Base-by-base conservation (phyloP, 306 rosid species). In the Acacia melanoxylon region DNA sequence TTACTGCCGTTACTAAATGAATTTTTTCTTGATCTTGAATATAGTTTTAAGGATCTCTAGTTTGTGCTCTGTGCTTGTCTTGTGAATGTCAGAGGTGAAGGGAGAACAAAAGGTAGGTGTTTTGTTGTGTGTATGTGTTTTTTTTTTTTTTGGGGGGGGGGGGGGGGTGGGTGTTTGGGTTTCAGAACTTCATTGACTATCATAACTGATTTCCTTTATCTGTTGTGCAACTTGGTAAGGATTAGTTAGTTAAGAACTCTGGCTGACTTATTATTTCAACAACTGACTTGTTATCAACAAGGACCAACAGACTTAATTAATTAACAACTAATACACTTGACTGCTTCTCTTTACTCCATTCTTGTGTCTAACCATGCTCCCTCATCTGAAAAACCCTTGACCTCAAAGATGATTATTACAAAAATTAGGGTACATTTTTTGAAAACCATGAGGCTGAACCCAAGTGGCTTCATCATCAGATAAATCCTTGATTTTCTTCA, bases 11-110 rank as follows among this genome's bases (percentile, higher is more conserved):
- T 49, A n/a, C 68, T 42, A 31, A 41, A n/a, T 67, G 67, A 69
- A 72, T 45, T 17, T 63, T 56, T 12, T 75, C 74, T 52, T 54
- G 42, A 51, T 42, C 40, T 1, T 41, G 3, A 31, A 51, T 62
- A 27, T 56, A 65, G 78, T 79, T 73, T 72, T 41, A 68, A 67
- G 71, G 29, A 31, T 69, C 51, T 54, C 51, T 13, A 9, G 9
- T 27, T 29, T 11, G 45, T 75, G 52, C 77, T 79, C 35, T 74
- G 3, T 63, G 35, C 68, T 14, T 58, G 45, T 6, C 25, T 59
- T 63, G 41, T 66, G 71, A 85, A 24, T 59, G 66, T 25, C 12
- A 54, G 33, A 61, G 67, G 35, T 11, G 67, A 13, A 25, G 27
- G 25, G 15, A 24, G 33, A 24, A 61, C 17, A 25, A 4, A 4